Percentiles rank a stretch among this genome's conserved stretches.
Conservation (phyloP, 179 eudicot species). For the Kewa caespitosa region DNA sequence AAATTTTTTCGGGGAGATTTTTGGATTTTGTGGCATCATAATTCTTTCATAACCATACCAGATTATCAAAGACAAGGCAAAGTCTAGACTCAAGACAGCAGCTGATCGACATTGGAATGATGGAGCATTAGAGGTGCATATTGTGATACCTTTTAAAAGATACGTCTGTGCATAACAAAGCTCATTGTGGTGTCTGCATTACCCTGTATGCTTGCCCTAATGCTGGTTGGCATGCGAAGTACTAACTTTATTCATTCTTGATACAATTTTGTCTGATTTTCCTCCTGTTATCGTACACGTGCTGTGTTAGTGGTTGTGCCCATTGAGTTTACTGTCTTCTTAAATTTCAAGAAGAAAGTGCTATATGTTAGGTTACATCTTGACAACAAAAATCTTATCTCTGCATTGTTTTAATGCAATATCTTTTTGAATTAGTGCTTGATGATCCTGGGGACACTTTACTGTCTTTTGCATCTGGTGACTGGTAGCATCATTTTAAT, state of each 20-base stretch:
- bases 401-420: not conserved
- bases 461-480: too few species aligned
- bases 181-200: not conserved
- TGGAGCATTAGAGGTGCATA: slow-evolving; percentile 95
- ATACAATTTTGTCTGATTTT: not conserved
- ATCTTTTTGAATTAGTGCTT: not conserved
- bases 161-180: not conserved
- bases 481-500: not conserved
- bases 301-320: not conserved
- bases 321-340: not conserved
- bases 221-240: not conserved
- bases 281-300: not conserved
- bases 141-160: not conserved
- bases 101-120: slow-evolving; percentile 97
- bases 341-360: not conserved
- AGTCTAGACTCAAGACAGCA: slow-evolving; percentile 73
- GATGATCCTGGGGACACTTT: not conserved
- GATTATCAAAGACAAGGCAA: slow-evolving; percentile 75
- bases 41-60: slow-evolving; percentile 30
- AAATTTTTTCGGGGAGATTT: not conserved
- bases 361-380: not conserved
- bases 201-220: not conserved
- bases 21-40: not conserved
- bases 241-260: not conserved
- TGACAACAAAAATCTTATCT: not conserved